These are phyloP conservation scores for Magnolia changhungtana DNA, from an alignment of 164 flowering plant genomes.

Conservation along the genomic window DNA sequence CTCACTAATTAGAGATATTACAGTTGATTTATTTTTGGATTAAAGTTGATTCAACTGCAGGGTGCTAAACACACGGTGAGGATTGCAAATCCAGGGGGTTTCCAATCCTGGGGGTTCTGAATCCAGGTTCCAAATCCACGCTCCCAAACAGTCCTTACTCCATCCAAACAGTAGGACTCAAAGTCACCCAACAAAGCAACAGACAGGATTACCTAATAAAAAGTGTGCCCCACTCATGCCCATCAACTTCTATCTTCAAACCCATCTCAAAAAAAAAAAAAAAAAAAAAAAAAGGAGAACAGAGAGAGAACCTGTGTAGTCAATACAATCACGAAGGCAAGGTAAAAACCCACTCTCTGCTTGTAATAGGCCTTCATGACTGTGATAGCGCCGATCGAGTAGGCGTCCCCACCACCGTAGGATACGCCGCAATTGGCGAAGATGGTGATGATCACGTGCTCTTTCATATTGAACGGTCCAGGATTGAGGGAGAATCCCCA, in stretches of 20 bases:
- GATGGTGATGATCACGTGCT: slow-evolving; percentile 92
- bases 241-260: neutral
- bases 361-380: slow-evolving; percentile 89
- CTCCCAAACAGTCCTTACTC: too few species aligned
- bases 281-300: neutral
- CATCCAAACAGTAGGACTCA: too few species aligned
- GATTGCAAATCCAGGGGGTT: too few species aligned
- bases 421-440: slow-evolving; percentile 87
- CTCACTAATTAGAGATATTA: too few species aligned
- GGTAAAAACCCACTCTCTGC: slow-evolving; percentile 60
- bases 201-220: too few species aligned
- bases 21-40: too few species aligned
- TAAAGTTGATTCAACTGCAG: too few species aligned
- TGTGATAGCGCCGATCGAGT: slow-evolving; percentile 76
- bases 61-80: too few species aligned
- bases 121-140: too few species aligned
- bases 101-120: too few species aligned
- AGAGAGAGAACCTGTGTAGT: slow-evolving; percentile 64
- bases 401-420: slow-evolving; percentile 79
- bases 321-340: slow-evolving; percentile 63
- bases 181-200: too few species aligned
- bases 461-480: slow-evolving; percentile 95
- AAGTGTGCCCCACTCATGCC: too few species aligned
- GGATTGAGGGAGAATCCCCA: slow-evolving; percentile 63
- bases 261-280: neutral